Evolutionary conservation across 2,329 filamentous ascomycete genomes (phyloP), one percentile per base, ranked within the genome.

Genomic region (Ceratocystis diversiconidia): DNA sequence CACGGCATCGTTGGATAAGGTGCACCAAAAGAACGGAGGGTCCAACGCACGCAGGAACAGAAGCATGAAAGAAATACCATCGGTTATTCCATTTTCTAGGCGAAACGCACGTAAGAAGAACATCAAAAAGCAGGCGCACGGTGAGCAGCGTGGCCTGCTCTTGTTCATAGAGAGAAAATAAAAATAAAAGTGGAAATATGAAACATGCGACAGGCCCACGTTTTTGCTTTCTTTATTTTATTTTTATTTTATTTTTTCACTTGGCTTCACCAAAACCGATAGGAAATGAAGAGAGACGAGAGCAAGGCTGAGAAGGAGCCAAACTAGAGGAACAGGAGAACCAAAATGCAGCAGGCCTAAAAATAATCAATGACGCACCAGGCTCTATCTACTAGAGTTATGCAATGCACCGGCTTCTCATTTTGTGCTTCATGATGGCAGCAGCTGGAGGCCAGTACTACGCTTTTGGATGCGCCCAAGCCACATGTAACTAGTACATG

Each of bases 121-220:
- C n/a, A 6, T 12, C n/a, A 22, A 57, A 17, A 57, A 32, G 17
- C 17, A 57, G 52, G 30, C n/a, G 22, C 52, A 57, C 28, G 52
- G 28, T 28, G 52, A 30, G 28, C 10, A 1, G 28, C 15, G 17
- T 32, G 52, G 22, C 6, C 52, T 12, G 22, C 30, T 12, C 5
- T 19, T 28, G 10, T 57, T 2, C 7, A 30, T 25, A n/a, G 52
- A 30, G 30, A 17, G 52, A 57, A 30, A 59, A 59, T 55, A 12
- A 59, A 32, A 30, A 30, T n/a, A 5, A 62, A 28, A 30, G 55
- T 59, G 55, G 28, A 59, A 8, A 17, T 41, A 5, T 59, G 55
- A 59, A 59, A 59, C 55, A 36, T 59, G 55, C 55, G 55, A n/a
- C 28, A 59, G 25, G 55, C 4, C 55, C 55, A 36, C 55, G 28